These are phyloP conservation scores for Falciphora oryzae DNA, from an alignment of 2,329 filamentous ascomycete genomes.

Conservation along the genomic window DNA sequence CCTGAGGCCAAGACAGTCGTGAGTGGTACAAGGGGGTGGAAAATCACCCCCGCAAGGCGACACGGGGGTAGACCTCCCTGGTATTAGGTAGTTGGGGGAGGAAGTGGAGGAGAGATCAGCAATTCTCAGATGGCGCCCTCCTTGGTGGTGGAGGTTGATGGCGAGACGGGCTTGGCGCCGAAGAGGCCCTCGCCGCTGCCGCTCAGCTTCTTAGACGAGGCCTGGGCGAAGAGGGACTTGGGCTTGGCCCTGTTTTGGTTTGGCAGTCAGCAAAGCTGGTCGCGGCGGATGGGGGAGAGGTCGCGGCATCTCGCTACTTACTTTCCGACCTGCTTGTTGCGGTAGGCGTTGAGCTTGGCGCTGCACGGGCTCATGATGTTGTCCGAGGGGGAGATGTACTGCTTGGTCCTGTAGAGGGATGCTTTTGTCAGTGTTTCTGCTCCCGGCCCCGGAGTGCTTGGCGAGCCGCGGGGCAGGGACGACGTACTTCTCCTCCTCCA, in stretches of 20 bases:
- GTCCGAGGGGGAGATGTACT: constrained; percentile 78
- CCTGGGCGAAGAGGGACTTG: constrained; percentile 62
- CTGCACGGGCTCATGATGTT: constrained; percentile 83
- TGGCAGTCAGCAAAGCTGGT: constrained; percentile 1
- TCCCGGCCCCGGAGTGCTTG: too few relatives aligned
- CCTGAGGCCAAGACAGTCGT: background rate
- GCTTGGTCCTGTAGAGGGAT: constrained; percentile 19
- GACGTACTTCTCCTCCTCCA: constrained; percentile 60
- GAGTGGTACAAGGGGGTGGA: background rate
- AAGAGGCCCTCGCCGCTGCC: constrained; percentile 40
- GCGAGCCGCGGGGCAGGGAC: too few relatives aligned
- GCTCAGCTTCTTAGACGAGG: constrained; percentile 56
- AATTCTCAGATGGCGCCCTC: background rate
- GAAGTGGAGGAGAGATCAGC: background rate
- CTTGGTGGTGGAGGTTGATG: background rate
- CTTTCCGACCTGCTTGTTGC: constrained; percentile 76
- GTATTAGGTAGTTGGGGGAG: background rate
- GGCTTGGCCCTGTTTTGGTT: constrained; percentile 49
- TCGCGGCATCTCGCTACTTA: constrained; percentile 34
- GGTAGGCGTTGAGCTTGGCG: constrained; percentile 74
- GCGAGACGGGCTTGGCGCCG: constrained; percentile 13
- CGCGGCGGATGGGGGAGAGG: too few relatives aligned
- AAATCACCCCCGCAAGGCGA: background rate
- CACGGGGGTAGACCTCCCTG: background rate
- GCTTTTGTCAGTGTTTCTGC: background rate